Evolutionary conservation across 192 early-diverging fungal genomes (phyloP).

Genomic region (Linnemannia exigua): DNA sequence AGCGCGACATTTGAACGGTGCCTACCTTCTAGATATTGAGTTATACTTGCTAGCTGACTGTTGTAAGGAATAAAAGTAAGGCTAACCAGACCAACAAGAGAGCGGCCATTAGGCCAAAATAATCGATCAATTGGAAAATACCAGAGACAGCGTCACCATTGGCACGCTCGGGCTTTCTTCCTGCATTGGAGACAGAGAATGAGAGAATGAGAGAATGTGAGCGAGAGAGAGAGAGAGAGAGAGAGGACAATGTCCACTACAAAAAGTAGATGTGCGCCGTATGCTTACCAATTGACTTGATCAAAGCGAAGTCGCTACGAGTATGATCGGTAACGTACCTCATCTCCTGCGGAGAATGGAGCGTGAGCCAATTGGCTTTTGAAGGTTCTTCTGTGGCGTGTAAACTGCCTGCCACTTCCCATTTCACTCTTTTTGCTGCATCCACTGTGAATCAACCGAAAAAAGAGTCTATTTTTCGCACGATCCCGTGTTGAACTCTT

Average conservation of each 20-base stretch:
- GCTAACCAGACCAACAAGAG: not conserved
- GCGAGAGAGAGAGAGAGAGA: no score
- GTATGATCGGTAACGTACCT: not conserved
- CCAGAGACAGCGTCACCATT: not conserved
- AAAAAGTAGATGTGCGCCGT: not conserved
- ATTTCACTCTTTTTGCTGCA: no score
- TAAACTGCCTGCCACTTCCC: not conserved
- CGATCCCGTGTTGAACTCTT: not conserved
- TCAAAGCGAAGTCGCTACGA: not conserved
- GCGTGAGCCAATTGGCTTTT: no score
- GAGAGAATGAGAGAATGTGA: no score
- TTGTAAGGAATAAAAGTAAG: not conserved
- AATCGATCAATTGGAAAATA: not conserved
- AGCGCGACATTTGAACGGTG: no score
- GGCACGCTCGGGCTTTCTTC: not conserved
- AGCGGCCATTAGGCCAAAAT: not conserved
- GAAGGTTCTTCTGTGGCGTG: not conserved
- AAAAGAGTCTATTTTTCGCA: slow-evolving; percentile 1
- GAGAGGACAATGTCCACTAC: no score
- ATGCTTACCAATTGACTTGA: not conserved
- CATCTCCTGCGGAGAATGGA: no score
- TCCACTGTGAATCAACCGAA: not conserved
- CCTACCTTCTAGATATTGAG: no score
- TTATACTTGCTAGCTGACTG: not conserved
- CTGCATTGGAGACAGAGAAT: not conserved